Evolutionary conservation across 2,329 filamentous ascomycete species (phyloP), one percentile per base, ranked within the genome.

Genomic region (Juglanconis juglandina): DNA sequence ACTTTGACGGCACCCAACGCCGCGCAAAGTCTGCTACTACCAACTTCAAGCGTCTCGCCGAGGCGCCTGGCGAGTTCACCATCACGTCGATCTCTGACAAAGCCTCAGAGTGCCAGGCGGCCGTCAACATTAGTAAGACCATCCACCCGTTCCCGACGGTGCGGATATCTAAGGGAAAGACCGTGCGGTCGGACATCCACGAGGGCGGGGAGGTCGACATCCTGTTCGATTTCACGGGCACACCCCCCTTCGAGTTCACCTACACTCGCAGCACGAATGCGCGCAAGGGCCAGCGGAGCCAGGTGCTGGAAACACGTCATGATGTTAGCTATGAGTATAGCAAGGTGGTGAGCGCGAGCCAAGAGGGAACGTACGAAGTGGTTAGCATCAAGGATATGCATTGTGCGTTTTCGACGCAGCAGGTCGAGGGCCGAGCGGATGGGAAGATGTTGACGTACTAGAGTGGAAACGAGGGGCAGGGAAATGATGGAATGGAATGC

Each of bases 341-440:
- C 69, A 93, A 96, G 81, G 85, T 86, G 33, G 85, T 98, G 68
- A 87, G 87, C 68, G 92, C 93, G 33, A 92, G 89, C 67, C 91
- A 96, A 71, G 95, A 98, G 80, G 95, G 95, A 53, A 96, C 92
- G 66, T 99, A 99, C 71, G 95, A 99, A 77, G 94, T 99, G 17
- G 91, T 98, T 35, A 89, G 91, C 10, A 96, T 99, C 75, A 96
- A 96, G 80, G 95, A 99, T 75, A 87, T 87, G 69, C 96, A 86
- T 77, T 99, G 95, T 73, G 88, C 91, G 33, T 96, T 96, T 74
- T 91, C 91, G 50, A 94, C 87, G 63, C 83, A 88, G 70, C 83
- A 85, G 65, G 75, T 81, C 44, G 76, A 77, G 50, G 79, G 79
- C 55, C 82, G 78, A 65, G 73, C 75, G 61, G 79, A 61, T 41